These are phyloP conservation scores for Ruellia speciosa DNA, from an alignment of 305 asterid species.

Conservation along the genomic window DNA sequence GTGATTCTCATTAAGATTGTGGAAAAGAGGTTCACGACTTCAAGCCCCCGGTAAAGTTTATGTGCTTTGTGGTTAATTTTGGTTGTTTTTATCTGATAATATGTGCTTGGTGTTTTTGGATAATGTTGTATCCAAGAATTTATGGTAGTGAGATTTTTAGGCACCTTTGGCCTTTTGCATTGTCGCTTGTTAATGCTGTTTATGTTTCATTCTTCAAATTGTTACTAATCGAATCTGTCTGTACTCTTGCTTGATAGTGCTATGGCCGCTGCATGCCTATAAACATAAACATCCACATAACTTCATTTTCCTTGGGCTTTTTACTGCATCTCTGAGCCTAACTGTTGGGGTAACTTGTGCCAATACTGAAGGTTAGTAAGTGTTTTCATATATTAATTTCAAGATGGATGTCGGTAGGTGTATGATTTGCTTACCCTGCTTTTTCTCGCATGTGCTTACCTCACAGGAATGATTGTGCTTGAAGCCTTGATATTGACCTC, in stretches of 20 bases:
- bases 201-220: not conserved
- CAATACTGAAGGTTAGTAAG: conserved; percentile 66
- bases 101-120: too few relatives aligned
- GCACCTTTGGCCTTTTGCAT: not conserved
- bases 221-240: conserved; percentile 15
- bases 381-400: not conserved
- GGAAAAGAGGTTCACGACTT: too few relatives aligned
- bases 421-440: conserved; percentile 13
- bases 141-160: too few relatives aligned
- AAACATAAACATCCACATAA: conserved; percentile 89
- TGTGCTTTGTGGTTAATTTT: too few relatives aligned
- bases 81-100: too few relatives aligned
- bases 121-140: too few relatives aligned
- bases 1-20: too few relatives aligned
- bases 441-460: not conserved
- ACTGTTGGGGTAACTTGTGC: conserved; percentile 88
- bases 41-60: too few relatives aligned
- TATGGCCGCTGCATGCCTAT: conserved; percentile 80
- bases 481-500: conserved; percentile 83
- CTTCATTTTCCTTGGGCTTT: conserved; percentile 79
- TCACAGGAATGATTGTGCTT: conserved; percentile 75
- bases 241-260: conserved; percentile 34
- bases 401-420: conserved; percentile 3
- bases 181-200: not conserved
- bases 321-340: conserved; percentile 65